Evolutionary conservation across 495 filamentous ascomycete genomes (phyloP).

Genomic region (Trichoderma erinaceum): DNA sequence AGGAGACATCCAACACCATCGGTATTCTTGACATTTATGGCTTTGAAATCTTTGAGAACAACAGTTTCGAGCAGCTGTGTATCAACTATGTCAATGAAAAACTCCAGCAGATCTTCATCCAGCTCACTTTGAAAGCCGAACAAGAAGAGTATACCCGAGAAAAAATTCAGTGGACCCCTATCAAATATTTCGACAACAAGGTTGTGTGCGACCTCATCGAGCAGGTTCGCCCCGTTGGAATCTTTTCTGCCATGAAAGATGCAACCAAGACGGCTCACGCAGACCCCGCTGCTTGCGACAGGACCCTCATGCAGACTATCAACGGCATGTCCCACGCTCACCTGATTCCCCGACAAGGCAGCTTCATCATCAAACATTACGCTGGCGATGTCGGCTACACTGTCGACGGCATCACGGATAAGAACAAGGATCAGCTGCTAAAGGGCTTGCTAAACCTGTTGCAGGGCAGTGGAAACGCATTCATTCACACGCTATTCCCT

Average conservation of each 20-base stretch:
- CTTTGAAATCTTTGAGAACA: constrained; percentile 98
- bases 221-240: constrained; percentile 81
- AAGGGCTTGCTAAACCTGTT: constrained; percentile 91
- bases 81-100: constrained; percentile 99
- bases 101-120: constrained; percentile 98
- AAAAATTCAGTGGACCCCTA: constrained; percentile 97
- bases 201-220: constrained; percentile 97
- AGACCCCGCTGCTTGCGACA: constrained; percentile 86
- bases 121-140: constrained; percentile 92
- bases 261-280: constrained; percentile 96
- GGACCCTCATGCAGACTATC: constrained; percentile 88
- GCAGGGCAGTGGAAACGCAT: constrained; percentile 72
- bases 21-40: constrained; percentile 99
- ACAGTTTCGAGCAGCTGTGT: constrained; percentile 98
- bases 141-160: constrained; percentile 97
- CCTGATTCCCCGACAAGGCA: constrained; percentile 86
- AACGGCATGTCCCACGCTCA: constrained; percentile 87
- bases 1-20: constrained; percentile 71
- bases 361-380: constrained; percentile 98
- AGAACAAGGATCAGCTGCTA: constrained; percentile 96
- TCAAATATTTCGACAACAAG: constrained; percentile 99
- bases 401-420: constrained; percentile 96
- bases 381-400: constrained; percentile 96
- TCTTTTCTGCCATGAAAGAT: constrained; percentile 95
- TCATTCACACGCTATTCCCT: constrained; percentile 84